Percentiles rank a stretch among this genome's conserved stretches.
phyloP scores from a whole-genome alignment of 1,139 yeast species.

The Barnettozyma hawaiiensis region DNA sequence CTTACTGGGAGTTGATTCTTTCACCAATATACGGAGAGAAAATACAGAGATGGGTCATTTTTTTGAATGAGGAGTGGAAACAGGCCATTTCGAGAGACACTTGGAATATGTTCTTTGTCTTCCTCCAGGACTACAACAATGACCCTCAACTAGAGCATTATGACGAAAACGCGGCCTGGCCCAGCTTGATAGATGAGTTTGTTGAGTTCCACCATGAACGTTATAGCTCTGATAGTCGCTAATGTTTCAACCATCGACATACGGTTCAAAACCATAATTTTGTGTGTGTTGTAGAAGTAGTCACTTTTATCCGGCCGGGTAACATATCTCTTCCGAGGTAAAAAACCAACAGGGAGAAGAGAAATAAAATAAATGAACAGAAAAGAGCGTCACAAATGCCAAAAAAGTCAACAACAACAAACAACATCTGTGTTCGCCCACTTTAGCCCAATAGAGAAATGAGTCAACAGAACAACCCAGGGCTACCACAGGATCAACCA shows the following conservation, averaged over 20 bases:
- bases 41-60: conserved; percentile 49
- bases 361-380: not conserved
- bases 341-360: too few relatives aligned
- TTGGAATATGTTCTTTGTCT: conserved; percentile 79
- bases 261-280: not conserved
- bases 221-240: not conserved
- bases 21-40: conserved; percentile 28
- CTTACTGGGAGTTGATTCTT: conserved; percentile 73
- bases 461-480: conserved; percentile 9
- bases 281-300: not conserved
- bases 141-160: conserved; percentile 53
- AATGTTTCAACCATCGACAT: not conserved
- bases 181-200: conserved; percentile 78
- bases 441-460: not conserved
- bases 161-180: conserved; percentile 89
- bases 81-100: conserved; percentile 60
- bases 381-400: not conserved
- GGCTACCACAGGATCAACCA: conserved; percentile 3
- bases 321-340: too few relatives aligned
- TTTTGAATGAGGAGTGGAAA: conserved; percentile 35
- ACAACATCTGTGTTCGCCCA: not conserved
- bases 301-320: not conserved
- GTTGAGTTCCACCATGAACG: conserved; percentile 49
- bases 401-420: not conserved
- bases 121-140: conserved; percentile 46